A percentile compares a stretch with the other conserved stretches of the same genome.
phyloP scores from a whole-genome alignment of 164 flowering plant species.

The Liriodendron chinense region DNA sequence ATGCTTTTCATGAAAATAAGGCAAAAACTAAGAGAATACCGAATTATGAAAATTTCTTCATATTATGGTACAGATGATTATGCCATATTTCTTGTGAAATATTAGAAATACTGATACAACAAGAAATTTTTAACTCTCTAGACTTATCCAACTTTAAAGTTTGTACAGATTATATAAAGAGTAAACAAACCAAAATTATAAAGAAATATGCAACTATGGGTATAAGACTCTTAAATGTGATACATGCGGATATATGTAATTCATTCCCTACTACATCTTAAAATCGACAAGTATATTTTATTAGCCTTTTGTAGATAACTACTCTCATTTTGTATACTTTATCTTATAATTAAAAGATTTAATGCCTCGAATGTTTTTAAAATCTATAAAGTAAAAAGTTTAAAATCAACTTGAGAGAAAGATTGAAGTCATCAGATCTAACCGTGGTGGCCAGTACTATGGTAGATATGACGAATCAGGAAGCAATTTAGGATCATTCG shows the following conservation, averaged over 20 bases:
- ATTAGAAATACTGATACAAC: conserved; percentile 6
- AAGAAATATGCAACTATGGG: background rate
- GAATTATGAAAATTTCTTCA: background rate
- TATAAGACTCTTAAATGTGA: background rate
- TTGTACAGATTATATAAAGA: conserved; percentile 18
- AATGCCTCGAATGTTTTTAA: no score
- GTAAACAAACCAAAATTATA: conserved; percentile 12
- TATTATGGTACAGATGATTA: conserved; percentile 5
- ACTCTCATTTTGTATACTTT: background rate
- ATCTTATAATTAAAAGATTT: no score
- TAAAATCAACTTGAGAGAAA: no score
- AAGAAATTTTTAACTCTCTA: conserved; percentile 11
- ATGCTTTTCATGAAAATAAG: conserved; percentile 14
- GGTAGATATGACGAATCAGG: no score
- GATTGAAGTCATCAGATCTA: no score
- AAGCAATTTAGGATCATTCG: no score
- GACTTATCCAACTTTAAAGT: conserved; percentile 13
- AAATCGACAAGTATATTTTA: background rate
- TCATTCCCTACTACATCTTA: background rate
- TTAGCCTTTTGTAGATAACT: no score
- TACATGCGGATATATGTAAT: background rate
- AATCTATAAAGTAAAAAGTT: no score
- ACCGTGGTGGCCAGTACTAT: no score
- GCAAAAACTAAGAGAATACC: background rate
- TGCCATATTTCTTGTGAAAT: background rate